Conservation (phyloP, 371 early-diverging fungal species). For the Haplosporangium sp. region DNA sequence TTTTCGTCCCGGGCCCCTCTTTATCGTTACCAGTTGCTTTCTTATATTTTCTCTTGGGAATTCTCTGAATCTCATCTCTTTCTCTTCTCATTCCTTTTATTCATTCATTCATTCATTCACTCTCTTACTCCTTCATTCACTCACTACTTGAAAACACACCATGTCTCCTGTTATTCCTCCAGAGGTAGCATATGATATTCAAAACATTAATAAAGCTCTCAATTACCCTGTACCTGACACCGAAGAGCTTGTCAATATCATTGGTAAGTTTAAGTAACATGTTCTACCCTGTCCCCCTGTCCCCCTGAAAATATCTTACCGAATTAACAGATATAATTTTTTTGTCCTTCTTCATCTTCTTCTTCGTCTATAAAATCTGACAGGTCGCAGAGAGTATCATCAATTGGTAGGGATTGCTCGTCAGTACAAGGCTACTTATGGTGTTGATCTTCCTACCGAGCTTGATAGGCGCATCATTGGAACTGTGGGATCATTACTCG, state of each 20-base stretch:
- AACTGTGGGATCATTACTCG: conserved; percentile 40
- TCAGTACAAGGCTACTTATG: conserved; percentile 32
- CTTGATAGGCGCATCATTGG: conserved; percentile 43
- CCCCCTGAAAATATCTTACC: neutral
- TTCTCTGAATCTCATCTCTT: conserved; percentile 2
- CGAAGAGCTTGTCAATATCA: conserved; percentile 44
- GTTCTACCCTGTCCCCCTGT: neutral
- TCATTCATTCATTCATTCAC: neutral
- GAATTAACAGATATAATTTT: neutral
- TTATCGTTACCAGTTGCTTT: neutral
- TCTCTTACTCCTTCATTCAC: conserved; percentile 3
- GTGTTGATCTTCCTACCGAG: conserved; percentile 34
- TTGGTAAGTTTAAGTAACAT: conserved; percentile 26
- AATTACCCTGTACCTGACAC: conserved; percentile 33
- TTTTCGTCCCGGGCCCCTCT: neutral
- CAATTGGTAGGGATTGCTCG: conserved; percentile 47
- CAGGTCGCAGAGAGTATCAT: conserved; percentile 50
- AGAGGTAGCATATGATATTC: conserved; percentile 34
- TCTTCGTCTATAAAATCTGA: neutral
- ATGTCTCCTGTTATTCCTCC: conserved; percentile 40
- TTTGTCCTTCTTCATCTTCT: no score
- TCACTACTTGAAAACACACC: neutral
- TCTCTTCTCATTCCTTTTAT: neutral
- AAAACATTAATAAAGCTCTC: conserved; percentile 45
- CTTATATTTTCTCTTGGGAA: neutral